Percentiles rank a stretch among this genome's conserved stretches.
Evolutionary conservation across 225 moss, liverwort and hornwort species (phyloP).

Genomic region (Rhytidiadelphus loreus): DNA sequence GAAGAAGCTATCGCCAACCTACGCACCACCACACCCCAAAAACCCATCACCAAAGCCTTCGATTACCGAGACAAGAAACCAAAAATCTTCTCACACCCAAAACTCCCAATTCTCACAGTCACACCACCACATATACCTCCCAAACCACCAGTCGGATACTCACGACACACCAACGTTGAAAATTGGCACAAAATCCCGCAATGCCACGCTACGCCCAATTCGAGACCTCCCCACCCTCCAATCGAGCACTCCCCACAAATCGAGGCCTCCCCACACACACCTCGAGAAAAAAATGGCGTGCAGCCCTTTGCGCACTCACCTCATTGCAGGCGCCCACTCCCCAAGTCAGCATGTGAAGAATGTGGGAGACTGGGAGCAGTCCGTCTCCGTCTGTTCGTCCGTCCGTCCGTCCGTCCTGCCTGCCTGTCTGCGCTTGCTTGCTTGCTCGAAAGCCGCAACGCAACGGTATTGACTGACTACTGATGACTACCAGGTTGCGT

Average conservation of each 20-base stretch:
- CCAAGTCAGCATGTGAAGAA: conserved; percentile 4
- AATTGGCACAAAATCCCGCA: neutral
- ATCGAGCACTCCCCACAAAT: neutral
- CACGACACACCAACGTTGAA: neutral
- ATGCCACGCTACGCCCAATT: neutral
- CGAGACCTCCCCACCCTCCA: too few relatives aligned
- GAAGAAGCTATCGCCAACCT: neutral
- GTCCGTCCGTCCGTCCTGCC: neutral
- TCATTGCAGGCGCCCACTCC: neutral
- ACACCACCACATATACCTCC: neutral
- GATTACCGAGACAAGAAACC: neutral
- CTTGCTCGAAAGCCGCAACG: neutral
- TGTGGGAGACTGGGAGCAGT: conserved; percentile 2
- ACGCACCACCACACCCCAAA: neutral
- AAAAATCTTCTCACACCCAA: neutral
- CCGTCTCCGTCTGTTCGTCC: neutral
- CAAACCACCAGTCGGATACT: neutral
- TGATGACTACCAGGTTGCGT: neutral
- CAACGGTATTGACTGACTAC: neutral
- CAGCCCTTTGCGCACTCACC: neutral
- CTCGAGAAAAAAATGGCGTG: neutral
- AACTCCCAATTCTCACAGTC: neutral
- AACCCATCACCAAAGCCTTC: neutral
- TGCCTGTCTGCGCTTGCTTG: too few relatives aligned
- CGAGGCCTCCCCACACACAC: neutral